Conservation (phyloP, 495 filamentous ascomycete genomes). For the Cenococcum geophilum region DNA sequence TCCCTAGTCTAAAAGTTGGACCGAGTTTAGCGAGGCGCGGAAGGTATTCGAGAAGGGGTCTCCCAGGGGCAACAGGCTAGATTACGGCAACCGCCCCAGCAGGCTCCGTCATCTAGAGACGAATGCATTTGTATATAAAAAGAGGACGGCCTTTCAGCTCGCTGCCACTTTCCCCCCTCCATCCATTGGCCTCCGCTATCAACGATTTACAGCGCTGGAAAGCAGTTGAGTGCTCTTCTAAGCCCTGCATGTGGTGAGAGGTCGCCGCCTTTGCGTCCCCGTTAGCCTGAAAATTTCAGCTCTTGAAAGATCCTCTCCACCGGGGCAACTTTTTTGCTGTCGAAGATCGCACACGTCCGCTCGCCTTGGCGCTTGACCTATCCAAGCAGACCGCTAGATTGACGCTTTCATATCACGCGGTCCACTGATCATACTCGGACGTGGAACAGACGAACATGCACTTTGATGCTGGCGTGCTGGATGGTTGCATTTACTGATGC, state of each 20-base stretch:
- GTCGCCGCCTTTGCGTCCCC: background rate
- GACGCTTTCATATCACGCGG: constrained; percentile 11
- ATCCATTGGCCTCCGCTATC: too few species aligned
- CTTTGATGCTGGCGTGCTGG: background rate
- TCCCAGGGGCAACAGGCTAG: background rate
- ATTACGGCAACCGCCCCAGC: background rate
- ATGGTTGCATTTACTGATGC: background rate
- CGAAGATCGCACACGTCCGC: constrained; percentile 15
- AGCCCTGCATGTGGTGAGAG: background rate
- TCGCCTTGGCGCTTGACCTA: constrained; percentile 10
- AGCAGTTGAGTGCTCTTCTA: background rate
- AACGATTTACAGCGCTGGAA: too few species aligned
- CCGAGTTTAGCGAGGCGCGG: constrained; percentile 17
- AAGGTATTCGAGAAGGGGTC: constrained; percentile 18
- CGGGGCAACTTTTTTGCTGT: background rate
- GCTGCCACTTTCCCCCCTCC: too few species aligned
- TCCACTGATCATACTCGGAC: background rate
- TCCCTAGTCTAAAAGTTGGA: constrained; percentile 18
- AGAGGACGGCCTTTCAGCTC: background rate
- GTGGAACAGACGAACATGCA: background rate
- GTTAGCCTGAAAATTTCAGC: background rate
- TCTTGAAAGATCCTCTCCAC: background rate
- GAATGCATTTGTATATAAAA: background rate
- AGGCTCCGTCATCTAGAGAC: background rate
- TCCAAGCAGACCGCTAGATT: constrained; percentile 22